A percentile compares a stretch with the other conserved stretches of the same genome.
Evolutionary conservation across 139 green algal genomes (phyloP).

Genomic region (Chlorella vulgaris): DNA sequence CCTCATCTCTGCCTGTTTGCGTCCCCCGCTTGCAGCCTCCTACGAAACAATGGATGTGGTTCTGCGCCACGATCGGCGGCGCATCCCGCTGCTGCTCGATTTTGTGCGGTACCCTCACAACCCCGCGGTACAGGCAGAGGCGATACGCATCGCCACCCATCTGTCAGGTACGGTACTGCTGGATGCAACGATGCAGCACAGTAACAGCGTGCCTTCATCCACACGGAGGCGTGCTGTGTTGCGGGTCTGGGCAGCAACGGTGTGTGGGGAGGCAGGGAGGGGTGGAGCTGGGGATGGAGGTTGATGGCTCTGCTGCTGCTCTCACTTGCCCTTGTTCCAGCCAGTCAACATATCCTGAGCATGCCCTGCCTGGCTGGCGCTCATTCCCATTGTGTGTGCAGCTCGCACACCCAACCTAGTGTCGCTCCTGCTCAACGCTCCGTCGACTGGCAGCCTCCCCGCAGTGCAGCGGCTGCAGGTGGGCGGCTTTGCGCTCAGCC

Average conservation of each 20-base stretch:
- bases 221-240: too few species aligned
- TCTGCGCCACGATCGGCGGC: slow-evolving; percentile 44
- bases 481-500: neutral
- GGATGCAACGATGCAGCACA: neutral
- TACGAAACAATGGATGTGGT: slow-evolving; percentile 56
- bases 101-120: slow-evolving; percentile 72
- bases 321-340: too few species aligned
- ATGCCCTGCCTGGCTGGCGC: neutral
- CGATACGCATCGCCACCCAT: slow-evolving; percentile 54
- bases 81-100: slow-evolving; percentile 61
- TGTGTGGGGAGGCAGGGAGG: neutral
- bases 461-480: slow-evolving; percentile 32
- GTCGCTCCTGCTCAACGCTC: slow-evolving; percentile 54
- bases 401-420: slow-evolving; percentile 66
- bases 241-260: too few species aligned
- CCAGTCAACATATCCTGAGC: too few species aligned
- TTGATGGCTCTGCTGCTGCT: too few species aligned
- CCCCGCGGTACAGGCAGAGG: slow-evolving; percentile 62
- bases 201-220: neutral
- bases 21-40: neutral
- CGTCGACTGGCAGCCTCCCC: neutral
- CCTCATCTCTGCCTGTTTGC: neutral
- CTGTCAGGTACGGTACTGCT: neutral
- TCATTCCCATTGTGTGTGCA: neutral
- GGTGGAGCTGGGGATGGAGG: neutral